Percentiles rank a stretch among this genome's conserved stretches.
Conservation (phyloP, 306 rosid species). For the Prinsepia uniflora region DNA sequence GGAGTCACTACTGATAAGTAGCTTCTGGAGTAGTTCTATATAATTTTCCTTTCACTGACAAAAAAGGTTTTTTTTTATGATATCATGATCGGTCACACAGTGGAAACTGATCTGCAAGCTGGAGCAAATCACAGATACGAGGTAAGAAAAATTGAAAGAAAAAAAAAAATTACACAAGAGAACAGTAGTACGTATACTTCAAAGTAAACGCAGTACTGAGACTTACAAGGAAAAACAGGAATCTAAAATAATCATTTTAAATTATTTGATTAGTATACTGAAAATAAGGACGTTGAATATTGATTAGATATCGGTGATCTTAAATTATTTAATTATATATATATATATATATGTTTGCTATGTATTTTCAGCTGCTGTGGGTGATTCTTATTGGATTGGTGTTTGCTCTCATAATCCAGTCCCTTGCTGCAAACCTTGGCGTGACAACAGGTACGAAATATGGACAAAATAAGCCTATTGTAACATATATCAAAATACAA, state of each 20-base stretch:
- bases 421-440: slow-evolving; percentile 88
- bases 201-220: too few relatives aligned
- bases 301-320: too few relatives aligned
- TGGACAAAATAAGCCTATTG: too few relatives aligned
- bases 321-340: too few relatives aligned
- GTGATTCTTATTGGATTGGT: slow-evolving; percentile 68
- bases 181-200: neutral
- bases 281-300: neutral
- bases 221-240: neutral
- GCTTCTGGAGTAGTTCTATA: too few relatives aligned
- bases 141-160: slow-evolving; percentile 34
- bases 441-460: slow-evolving; percentile 56
- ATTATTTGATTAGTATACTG: neutral
- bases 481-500: too few relatives aligned
- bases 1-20: too few relatives aligned
- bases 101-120: slow-evolving; percentile 97
- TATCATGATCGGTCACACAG: slow-evolving; percentile 25
- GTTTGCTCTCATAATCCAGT: slow-evolving; percentile 83
- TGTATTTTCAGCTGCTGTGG: slow-evolving; percentile 72
- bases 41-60: neutral
- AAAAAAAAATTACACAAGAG: neutral
- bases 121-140: slow-evolving; percentile 73
- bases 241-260: neutral
- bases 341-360: neutral
- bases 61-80: neutral